Conservation (phyloP, 352 stramenopile genomes). For the Phytopythium mirpurense region DNA sequence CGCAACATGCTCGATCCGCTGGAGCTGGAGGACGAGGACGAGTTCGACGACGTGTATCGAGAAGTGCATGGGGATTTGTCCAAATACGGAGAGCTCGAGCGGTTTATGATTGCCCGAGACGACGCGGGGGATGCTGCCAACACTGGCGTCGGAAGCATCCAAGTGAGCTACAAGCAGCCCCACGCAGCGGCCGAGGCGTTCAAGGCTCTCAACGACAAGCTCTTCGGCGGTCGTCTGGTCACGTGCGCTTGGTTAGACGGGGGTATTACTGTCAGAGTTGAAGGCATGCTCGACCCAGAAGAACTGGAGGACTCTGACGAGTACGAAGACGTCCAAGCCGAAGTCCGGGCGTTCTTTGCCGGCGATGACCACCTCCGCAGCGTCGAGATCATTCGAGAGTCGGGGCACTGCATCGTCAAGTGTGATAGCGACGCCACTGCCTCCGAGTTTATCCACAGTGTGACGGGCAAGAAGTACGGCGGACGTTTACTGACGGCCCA, state of each 20-base stretch:
- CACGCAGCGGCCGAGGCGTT: conserved; percentile 1
- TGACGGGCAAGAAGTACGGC: conserved; percentile 30
- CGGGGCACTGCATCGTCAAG: conserved; percentile 12
- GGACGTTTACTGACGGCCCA: conserved; percentile 16
- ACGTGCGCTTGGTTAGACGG: neutral
- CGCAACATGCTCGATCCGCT: conserved; percentile 3
- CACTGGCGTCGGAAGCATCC: neutral
- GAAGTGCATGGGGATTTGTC: neutral
- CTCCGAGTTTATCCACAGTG: conserved; percentile 8
- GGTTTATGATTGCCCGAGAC: neutral
- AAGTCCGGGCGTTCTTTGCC: conserved; percentile 15
- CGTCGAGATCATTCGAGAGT: conserved; percentile 10
- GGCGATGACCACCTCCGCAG: conserved; percentile 12
- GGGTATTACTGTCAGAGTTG: neutral
- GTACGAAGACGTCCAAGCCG: conserved; percentile 14
- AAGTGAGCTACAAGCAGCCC: neutral
- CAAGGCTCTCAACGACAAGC: neutral
- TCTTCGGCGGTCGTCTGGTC: neutral
- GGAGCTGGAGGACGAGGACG: conserved; percentile 7
- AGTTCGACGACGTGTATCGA: conserved; percentile 1
- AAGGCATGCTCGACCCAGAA: conserved; percentile 7
- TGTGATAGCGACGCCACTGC: conserved; percentile 14
- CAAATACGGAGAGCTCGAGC: neutral
- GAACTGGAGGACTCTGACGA: conserved; percentile 30
- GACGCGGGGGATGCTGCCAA: too few species aligned